Percentiles rank a stretch among this genome's conserved stretches.
Conservation (phyloP, 2,329 filamentous ascomycete species). For the Fusarium nematophilum region DNA sequence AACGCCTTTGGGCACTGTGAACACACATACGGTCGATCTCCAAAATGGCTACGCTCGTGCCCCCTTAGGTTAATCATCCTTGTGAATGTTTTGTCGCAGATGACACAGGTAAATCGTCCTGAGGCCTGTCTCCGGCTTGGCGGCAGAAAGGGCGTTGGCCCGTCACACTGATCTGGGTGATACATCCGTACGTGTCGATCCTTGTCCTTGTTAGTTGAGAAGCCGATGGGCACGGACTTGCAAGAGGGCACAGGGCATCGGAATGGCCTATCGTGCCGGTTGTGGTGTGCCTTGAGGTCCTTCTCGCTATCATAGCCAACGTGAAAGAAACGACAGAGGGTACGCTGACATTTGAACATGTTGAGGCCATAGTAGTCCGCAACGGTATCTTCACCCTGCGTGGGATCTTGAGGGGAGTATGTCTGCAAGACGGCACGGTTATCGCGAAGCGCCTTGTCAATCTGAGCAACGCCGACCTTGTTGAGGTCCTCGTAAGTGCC, state of each 20-base stretch:
- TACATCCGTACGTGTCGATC: slow-evolving; percentile 40
- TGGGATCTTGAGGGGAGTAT: slow-evolving; percentile 11
- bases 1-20: slow-evolving; percentile 48
- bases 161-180: slow-evolving; percentile 2
- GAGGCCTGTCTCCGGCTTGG: not conserved
- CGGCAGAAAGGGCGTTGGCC: not conserved
- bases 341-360: slow-evolving; percentile 55
- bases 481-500: slow-evolving; percentile 2
- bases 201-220: slow-evolving; percentile 52
- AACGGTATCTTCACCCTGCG: slow-evolving; percentile 33
- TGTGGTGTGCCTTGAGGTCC: slow-evolving; percentile 49
- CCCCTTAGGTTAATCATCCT: slow-evolving; percentile 49
- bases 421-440: slow-evolving; percentile 40
- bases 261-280: slow-evolving; percentile 55
- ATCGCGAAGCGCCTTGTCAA: slow-evolving; percentile 38
- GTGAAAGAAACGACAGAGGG: slow-evolving; percentile 56
- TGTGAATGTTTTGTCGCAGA: slow-evolving; percentile 53
- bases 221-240: slow-evolving; percentile 50
- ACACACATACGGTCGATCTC: slow-evolving; percentile 46
- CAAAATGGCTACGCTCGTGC: slow-evolving; percentile 53
- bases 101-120: slow-evolving; percentile 42
- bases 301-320: slow-evolving; percentile 51
- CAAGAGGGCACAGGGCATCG: slow-evolving; percentile 51
- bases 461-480: slow-evolving; percentile 13
- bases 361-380: slow-evolving; percentile 51